Base-by-base conservation (phyloP, 257 asterid genomes). In the Echites panduratus region DNA sequence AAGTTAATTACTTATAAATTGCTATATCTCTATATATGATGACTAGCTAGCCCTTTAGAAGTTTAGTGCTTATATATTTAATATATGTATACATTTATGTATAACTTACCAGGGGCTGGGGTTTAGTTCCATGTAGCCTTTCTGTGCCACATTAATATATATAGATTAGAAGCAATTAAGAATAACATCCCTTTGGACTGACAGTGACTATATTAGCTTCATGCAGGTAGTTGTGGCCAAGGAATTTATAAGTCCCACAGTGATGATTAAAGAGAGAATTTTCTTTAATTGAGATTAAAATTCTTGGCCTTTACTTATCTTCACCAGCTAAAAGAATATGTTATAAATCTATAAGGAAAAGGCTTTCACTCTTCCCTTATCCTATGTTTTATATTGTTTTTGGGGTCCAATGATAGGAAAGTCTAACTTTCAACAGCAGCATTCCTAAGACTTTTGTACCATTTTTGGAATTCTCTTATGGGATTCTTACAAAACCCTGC, bases 371-470 rank as follows among this genome's bases (percentile, higher is more conserved):
- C 61, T 72, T 45, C 45, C 8, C 47, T 38, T 59, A n/a, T n/a
- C n/a, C n/a, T n/a, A n/a, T n/a, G n/a, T n/a, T n/a, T 17, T 63
- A 9, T 69, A 12, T 6, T 16, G n/a, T n/a, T 47, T 10, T 49
- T 1, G 17, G n/a, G 22, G 56, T 48, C 69, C 26, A 64, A 64
- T 68, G 50, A 48, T 9, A 17, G 32, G 32, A n/a, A 32, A 50
- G 48, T 10, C 22, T 1, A 69, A 26, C 14, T 16, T 48, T 48
- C 45, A 48, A 48, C 0, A 43, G 8, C 5, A 4, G n/a, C n/a
- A n/a, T n/a, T n/a, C n/a, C n/a, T n/a, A n/a, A 19, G 17, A 35
- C 38, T 67, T 58, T 64, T 69, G 4, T 61, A 61, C 62, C 79
- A 68, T 40, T 32, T 50, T 40, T 76, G 74, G 71, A 54, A 70